Conservation (phyloP, 805 yeast species). For the Pichia nanzhaoensis region DNA sequence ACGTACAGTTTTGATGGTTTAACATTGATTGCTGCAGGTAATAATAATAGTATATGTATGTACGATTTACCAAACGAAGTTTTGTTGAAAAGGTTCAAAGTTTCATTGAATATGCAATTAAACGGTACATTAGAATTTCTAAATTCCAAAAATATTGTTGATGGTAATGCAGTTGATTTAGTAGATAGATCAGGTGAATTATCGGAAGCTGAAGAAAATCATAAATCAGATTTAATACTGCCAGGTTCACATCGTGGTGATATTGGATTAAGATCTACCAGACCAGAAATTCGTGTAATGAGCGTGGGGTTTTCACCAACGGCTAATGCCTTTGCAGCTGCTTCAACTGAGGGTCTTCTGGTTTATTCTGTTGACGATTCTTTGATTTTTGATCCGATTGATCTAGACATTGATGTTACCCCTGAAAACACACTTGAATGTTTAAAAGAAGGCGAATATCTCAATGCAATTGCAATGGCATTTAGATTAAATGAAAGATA, state of each 20-base stretch:
- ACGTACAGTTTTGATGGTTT: slow-evolving; percentile 86
- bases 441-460: slow-evolving; percentile 52
- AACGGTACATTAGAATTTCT: slow-evolving; percentile 80
- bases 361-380: slow-evolving; percentile 74
- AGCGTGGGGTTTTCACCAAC: slow-evolving; percentile 83
- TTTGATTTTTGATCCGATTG: slow-evolving; percentile 86
- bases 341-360: slow-evolving; percentile 89
- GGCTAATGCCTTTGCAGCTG: slow-evolving; percentile 84
- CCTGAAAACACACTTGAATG: slow-evolving; percentile 66
- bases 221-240: slow-evolving; percentile 50
- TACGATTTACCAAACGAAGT: slow-evolving; percentile 90
- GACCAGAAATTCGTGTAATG: slow-evolving; percentile 81
- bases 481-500: slow-evolving; percentile 82
- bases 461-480: slow-evolving; percentile 84
- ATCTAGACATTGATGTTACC: slow-evolving; percentile 86
- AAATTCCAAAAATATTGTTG: slow-evolving; percentile 79
- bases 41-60: slow-evolving; percentile 82
- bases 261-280: slow-evolving; percentile 61
- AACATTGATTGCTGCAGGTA: slow-evolving; percentile 87
- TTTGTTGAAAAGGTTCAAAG: slow-evolving; percentile 69
- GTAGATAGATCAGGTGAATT: slow-evolving; percentile 83
- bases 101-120: slow-evolving; percentile 82
- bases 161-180: slow-evolving; percentile 76
- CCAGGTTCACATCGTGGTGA: slow-evolving; percentile 90
- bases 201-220: slow-evolving; percentile 69